Evolutionary conservation across 1,284 basidiomycete species (phyloP), one percentile per base, ranked within the genome.

Genomic region (Trichosporon sp.): DNA sequence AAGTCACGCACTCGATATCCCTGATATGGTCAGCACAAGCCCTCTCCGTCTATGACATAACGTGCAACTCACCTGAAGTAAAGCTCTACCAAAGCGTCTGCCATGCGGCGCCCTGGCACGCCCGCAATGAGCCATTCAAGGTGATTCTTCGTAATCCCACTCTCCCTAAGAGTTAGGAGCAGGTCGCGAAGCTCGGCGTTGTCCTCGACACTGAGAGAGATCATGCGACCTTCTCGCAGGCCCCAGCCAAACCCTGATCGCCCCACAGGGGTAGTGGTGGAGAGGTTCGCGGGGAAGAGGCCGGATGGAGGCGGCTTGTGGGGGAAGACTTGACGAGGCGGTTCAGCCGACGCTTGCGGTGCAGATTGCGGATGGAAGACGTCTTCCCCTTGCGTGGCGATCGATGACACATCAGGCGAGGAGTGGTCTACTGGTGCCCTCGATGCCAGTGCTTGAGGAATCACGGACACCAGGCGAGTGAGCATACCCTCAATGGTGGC

Each of bases 401-500:
- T 68, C 5, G 74, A 68, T 16, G 72, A 70, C 2, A 79, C 73
- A 49, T 79, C 77, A 4, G 76, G 74, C 19, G 69, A 73, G 16
- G 73, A 70, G 10, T 61, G 57, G 36, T 73, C 70, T 27, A 52
- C 65, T 16, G 49, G 49, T n/a, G 49, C 25, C 25, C 49, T 54
- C 3, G 49, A 27, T 11, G 49, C 49, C 25, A 54, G 25, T 19
- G 49, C 49, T 62, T 68, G 68, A 0, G 70, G 72, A 4, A 74
- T 63, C n/a, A 69, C 63, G 23, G 73, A 69, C 3, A 79, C 74
- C 4, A 81, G 70, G 11, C 75, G 74, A 8, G 71, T 66, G 25
- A 82, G 71, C 25, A 82, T 73, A 34, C 73, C 66, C 64, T 81
- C 80, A 57, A 82, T 81, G 6, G 77, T 70, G 19, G 75, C 74